These are phyloP conservation scores for Backusella parvicylindrica DNA, from an alignment of 192 early-diverging fungal species.

Conservation along the genomic window DNA sequence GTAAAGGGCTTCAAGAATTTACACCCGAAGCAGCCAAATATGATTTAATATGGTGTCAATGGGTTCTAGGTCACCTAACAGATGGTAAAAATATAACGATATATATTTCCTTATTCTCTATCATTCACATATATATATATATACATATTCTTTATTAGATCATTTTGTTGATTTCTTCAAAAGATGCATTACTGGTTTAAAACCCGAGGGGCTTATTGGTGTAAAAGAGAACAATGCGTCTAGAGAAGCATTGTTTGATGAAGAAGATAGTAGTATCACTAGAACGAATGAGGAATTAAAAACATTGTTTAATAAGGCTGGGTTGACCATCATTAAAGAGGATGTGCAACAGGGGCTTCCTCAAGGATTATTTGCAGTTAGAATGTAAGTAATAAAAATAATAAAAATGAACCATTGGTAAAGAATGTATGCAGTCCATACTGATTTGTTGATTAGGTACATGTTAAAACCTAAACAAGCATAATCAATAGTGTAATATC, in stretches of 20 bases:
- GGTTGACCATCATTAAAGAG: constrained; percentile 59
- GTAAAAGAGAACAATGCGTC: constrained; percentile 89
- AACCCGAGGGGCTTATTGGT: constrained; percentile 69
- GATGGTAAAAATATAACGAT: constrained; percentile 53
- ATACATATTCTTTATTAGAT: constrained; percentile 41
- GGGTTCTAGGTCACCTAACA: constrained; percentile 92
- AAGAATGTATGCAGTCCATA: neutral
- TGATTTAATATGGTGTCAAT: constrained; percentile 98
- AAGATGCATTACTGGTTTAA: constrained; percentile 68
- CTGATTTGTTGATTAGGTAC: constrained; percentile 1
- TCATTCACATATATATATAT: neutral
- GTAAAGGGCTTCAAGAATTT: constrained; percentile 83
- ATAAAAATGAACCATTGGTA: neutral
- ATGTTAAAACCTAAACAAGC: constrained; percentile 14
- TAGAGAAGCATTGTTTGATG: constrained; percentile 66
- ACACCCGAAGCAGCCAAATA: constrained; percentile 63
- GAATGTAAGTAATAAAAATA: constrained; percentile 53
- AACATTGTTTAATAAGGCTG: constrained; percentile 57
- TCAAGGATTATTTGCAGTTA: constrained; percentile 61
- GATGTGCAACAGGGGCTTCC: constrained; percentile 67
- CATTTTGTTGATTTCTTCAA: constrained; percentile 83
- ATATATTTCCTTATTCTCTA: neutral
- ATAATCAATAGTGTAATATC: neutral
- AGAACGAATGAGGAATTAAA: constrained; percentile 60
- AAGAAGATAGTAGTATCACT: constrained; percentile 82